These are phyloP conservation scores for Geotrichum cucujoidarum DNA, from an alignment of 1,139 yeast species.

Conservation along the genomic window DNA sequence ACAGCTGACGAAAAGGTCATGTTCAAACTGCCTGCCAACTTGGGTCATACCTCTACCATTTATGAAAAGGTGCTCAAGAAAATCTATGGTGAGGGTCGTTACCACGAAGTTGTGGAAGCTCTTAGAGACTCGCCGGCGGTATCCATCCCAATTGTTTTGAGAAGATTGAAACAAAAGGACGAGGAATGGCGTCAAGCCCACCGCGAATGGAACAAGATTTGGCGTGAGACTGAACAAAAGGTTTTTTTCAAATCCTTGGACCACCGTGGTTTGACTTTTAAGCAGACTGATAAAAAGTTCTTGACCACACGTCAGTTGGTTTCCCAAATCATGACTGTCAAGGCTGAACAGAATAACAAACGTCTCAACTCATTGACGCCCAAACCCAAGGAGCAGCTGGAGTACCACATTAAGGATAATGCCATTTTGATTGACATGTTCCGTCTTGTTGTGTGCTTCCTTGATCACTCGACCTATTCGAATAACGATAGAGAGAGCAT, in stretches of 20 bases:
- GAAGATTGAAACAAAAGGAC: slow-evolving; percentile 91
- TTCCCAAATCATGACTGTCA: slow-evolving; percentile 86
- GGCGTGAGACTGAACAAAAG: slow-evolving; percentile 97
- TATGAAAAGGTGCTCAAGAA: slow-evolving; percentile 91
- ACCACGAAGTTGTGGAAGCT: slow-evolving; percentile 93
- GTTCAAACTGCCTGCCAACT: slow-evolving; percentile 88
- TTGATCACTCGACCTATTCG: slow-evolving; percentile 71
- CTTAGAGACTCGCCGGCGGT: slow-evolving; percentile 91
- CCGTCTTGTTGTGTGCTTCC: slow-evolving; percentile 62
- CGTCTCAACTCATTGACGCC: slow-evolving; percentile 80
- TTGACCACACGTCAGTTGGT: slow-evolving; percentile 85
- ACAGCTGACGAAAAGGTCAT: slow-evolving; percentile 77
- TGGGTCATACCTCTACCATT: slow-evolving; percentile 82
- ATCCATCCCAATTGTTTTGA: slow-evolving; percentile 89
- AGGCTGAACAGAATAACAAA: slow-evolving; percentile 78
- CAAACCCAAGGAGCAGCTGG: slow-evolving; percentile 80
- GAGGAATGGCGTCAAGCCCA: slow-evolving; percentile 99
- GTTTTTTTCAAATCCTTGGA: slow-evolving; percentile 90
- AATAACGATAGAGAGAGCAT: slow-evolving; percentile 76
- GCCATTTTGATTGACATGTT: slow-evolving; percentile 71
- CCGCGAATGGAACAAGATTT: slow-evolving; percentile 97
- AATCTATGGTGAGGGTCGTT: slow-evolving; percentile 89
- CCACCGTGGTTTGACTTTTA: slow-evolving; percentile 91
- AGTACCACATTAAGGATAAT: slow-evolving; percentile 59
- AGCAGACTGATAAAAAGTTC: slow-evolving; percentile 90